phyloP scores from a whole-genome alignment of 371 early-diverging fungal genomes.

The Circinella umbellata region DNA sequence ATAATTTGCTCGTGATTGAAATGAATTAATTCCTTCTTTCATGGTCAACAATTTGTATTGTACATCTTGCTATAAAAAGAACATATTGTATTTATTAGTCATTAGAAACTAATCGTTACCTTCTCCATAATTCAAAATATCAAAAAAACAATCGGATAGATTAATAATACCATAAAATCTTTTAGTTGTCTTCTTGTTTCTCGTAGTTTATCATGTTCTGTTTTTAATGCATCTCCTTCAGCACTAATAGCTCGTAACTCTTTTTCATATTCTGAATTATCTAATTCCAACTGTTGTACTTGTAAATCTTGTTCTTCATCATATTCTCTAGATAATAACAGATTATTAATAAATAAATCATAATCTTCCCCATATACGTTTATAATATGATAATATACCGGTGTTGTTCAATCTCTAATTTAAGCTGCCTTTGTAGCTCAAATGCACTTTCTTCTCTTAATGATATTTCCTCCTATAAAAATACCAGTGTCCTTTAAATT shows the following conservation, averaged over 20 bases:
- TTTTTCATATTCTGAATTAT: constrained; percentile 7
- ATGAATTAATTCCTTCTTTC: neutral
- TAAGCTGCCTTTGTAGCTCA: neutral
- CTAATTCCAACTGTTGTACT: neutral
- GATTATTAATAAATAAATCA: neutral
- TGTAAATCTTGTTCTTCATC: neutral
- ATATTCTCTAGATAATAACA: neutral
- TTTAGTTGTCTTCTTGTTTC: neutral
- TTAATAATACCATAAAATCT: neutral
- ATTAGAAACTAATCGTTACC: neutral
- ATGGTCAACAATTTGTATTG: neutral
- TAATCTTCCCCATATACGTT: neutral
- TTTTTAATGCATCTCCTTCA: neutral
- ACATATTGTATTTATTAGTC: neutral
- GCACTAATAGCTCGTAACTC: neutral
- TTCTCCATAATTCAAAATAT: neutral
- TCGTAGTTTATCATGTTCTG: neutral
- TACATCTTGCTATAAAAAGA: neutral
- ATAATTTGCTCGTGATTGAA: neutral
- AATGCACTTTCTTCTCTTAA: neutral
- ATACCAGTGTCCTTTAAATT: neutral
- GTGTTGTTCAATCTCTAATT: neutral
- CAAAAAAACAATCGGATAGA: no score
- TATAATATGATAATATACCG: neutral
- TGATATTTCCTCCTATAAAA: neutral